These are phyloP conservation scores for Sugiyamaella boreocaroliniensis DNA, from an alignment of 805 yeast species.

Conservation along the genomic window DNA sequence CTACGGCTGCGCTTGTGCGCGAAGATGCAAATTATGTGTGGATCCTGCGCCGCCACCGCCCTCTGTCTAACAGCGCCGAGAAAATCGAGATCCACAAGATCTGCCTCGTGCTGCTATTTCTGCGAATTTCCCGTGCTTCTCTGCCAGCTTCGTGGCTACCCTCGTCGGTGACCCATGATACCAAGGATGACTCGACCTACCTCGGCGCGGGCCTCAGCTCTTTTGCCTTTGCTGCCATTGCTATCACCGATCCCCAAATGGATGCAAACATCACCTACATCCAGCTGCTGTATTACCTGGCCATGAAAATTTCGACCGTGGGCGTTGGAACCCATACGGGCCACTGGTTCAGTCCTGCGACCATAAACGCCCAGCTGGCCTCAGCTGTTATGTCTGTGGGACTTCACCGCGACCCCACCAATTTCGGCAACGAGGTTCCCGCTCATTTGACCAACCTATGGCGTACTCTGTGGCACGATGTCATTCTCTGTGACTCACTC, in stretches of 20 bases:
- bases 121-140: slow-evolving; percentile 10
- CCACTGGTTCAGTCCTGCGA: slow-evolving; percentile 13
- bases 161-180: slow-evolving; percentile 4
- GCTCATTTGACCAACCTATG: slow-evolving; percentile 15
- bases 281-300: slow-evolving; percentile 19
- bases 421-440: slow-evolving; percentile 15
- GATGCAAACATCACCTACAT: slow-evolving; percentile 19
- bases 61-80: slow-evolving; percentile 4
- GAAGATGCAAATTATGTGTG: slow-evolving; percentile 15
- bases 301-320: slow-evolving; percentile 9
- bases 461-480: slow-evolving; percentile 24
- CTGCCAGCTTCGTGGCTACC: slow-evolving; percentile 8
- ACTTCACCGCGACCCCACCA: slow-evolving; percentile 26
- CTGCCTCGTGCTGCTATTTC: slow-evolving; percentile 11
- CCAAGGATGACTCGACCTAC: slow-evolving; percentile 9
- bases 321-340: slow-evolving; percentile 8
- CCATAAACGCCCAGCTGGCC: slow-evolving; percentile 19
- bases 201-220: slow-evolving; percentile 12
- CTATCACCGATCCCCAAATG: slow-evolving; percentile 6
- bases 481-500: slow-evolving; percentile 21
- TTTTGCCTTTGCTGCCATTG: slow-evolving; percentile 9
- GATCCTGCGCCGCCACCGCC: slow-evolving; percentile 8
- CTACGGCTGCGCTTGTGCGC: slow-evolving; percentile 14
- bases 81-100: slow-evolving; percentile 15
- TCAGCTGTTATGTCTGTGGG: slow-evolving; percentile 25